Conservation (phyloP, 2,329 filamentous ascomycete genomes). For the Akanthomyces uredinophilus region DNA sequence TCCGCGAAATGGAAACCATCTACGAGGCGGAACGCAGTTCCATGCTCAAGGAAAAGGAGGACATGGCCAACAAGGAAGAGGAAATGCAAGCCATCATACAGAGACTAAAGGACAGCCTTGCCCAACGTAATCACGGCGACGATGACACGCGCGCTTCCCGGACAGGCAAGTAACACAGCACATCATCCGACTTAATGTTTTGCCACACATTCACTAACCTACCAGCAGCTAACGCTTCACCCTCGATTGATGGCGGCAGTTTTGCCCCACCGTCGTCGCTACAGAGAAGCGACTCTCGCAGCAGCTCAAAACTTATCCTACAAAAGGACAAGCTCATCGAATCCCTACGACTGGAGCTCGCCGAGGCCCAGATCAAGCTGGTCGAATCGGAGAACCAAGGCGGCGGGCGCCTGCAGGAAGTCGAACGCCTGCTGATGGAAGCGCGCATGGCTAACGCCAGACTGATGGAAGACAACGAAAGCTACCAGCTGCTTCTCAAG, state of each 20-base stretch:
- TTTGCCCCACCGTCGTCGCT: conserved; percentile 84
- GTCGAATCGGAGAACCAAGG: conserved; percentile 92
- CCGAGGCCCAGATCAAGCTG: conserved; percentile 91
- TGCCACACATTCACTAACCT: neutral
- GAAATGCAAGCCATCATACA: conserved; percentile 89
- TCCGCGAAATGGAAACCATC: conserved; percentile 85
- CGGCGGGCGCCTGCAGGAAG: conserved; percentile 77
- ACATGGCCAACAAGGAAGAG: conserved; percentile 76
- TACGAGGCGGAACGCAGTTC: conserved; percentile 86
- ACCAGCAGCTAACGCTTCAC: conserved; percentile 49
- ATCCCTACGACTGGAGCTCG: conserved; percentile 82
- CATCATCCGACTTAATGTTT: neutral
- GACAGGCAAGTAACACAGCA: conserved; percentile 8
- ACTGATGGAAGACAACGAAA: conserved; percentile 97
- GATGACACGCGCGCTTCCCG: conserved; percentile 36
- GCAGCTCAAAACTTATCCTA: conserved; percentile 81
- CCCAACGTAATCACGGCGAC: conserved; percentile 60
- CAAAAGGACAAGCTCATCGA: conserved; percentile 98
- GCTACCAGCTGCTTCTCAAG: conserved; percentile 89
- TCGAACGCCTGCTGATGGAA: conserved; percentile 88
- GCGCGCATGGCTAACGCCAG: conserved; percentile 92
- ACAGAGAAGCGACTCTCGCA: conserved; percentile 81
- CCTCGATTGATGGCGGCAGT: conserved; percentile 66
- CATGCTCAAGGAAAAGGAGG: conserved; percentile 87
- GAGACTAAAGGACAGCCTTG: conserved; percentile 81